A percentile compares a stretch with the other conserved stretches of the same genome.
Evolutionary conservation across 202 grass and related monocot genomes (phyloP).

Genomic region (Zizania palustris): DNA sequence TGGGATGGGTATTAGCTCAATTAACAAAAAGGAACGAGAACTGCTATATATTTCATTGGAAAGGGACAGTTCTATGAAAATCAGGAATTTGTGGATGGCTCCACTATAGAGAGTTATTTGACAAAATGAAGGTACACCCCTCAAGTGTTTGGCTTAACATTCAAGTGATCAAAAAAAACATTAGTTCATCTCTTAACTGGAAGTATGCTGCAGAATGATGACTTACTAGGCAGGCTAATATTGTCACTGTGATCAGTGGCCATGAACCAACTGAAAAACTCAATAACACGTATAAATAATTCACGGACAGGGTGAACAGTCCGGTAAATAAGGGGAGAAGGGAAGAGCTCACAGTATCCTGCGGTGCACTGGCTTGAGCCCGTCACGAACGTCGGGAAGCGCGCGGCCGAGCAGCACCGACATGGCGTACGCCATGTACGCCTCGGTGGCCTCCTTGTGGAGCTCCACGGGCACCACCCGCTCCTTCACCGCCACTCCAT

Average conservation of each 20-base stretch:
- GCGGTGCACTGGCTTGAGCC: constrained; percentile 92
- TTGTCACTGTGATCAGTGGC: neutral
- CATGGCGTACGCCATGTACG: constrained; percentile 97
- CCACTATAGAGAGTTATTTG: neutral
- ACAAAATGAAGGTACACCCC: constrained; percentile 7
- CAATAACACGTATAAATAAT: neutral
- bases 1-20: constrained; percentile 3
- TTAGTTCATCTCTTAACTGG: neutral
- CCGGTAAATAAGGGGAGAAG: constrained; percentile 7
- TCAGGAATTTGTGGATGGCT: constrained; percentile 12
- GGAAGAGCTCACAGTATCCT: constrained; percentile 82
- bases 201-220: neutral
- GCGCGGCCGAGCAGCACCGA: constrained; percentile 91
- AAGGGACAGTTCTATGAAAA: neutral
- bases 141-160: constrained; percentile 16
- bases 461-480: constrained; percentile 78
- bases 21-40: constrained; percentile 28
- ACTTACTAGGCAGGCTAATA: neutral
- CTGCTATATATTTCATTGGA: neutral
- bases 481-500: constrained; percentile 51
- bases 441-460: constrained; percentile 86
- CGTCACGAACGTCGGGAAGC: constrained; percentile 87
- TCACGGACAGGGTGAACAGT: neutral
- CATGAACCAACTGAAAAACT: neutral
- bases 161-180: neutral